These are phyloP conservation scores for Tulasnella calospora DNA, from an alignment of 768 basidiomycete species.

Conservation along the genomic window DNA sequence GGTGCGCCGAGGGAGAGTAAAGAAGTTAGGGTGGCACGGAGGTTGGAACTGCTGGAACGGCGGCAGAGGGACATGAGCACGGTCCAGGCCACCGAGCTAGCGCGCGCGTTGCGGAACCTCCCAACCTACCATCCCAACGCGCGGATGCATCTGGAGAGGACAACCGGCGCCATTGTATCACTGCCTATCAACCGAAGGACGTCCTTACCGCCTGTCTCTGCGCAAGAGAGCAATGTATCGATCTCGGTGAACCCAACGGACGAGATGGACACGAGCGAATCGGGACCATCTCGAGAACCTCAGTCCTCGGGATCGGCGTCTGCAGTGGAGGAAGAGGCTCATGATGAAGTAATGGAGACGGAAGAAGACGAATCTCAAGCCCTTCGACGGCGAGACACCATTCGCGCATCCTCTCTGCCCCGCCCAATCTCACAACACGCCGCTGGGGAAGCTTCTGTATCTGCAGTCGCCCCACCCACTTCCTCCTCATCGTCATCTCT, in stretches of 20 bases:
- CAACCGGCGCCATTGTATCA: conserved; percentile 12
- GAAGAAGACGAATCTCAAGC: conserved; percentile 8
- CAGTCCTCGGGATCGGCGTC: conserved; percentile 12
- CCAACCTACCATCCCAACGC: conserved; percentile 32
- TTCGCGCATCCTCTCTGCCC: conserved; percentile 1
- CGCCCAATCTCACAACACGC: background rate
- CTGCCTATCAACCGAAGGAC: conserved; percentile 1
- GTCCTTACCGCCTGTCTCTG: background rate
- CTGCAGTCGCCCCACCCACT: background rate
- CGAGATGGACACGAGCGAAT: background rate
- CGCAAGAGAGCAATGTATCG: background rate
- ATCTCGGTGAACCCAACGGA: background rate
- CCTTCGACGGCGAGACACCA: conserved; percentile 14
- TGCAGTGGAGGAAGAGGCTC: background rate
- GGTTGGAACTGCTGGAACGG: conserved; percentile 49
- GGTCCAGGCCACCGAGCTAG: conserved; percentile 50
- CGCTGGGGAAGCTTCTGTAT: background rate
- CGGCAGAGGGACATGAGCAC: conserved; percentile 47
- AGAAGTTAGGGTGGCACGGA: conserved; percentile 63
- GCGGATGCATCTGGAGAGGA: background rate
- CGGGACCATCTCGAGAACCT: background rate
- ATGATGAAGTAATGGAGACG: conserved; percentile 18
- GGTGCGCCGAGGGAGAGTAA: conserved; percentile 68
- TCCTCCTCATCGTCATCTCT: conserved; percentile 18
- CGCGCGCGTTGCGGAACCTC: conserved; percentile 53